Evolutionary conservation across 2,329 filamentous ascomycete species (phyloP).

Genomic region (Fusarium goolgardi): DNA sequence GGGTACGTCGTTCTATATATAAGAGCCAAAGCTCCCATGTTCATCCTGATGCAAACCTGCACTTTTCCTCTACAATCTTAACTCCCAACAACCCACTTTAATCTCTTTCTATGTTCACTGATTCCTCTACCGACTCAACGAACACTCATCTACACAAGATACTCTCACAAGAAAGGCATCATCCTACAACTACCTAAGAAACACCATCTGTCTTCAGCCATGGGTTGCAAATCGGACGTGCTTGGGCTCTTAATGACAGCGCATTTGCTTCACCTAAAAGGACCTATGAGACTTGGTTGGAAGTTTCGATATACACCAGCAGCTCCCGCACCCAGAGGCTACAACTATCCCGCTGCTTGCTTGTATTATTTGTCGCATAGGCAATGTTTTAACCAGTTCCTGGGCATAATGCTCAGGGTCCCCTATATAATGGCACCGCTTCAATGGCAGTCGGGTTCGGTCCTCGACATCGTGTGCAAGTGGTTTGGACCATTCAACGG

Average conservation of each 20-base stretch:
- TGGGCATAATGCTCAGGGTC: not conserved
- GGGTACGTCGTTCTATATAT: not conserved
- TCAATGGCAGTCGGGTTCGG: too few species aligned
- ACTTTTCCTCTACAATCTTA: not conserved
- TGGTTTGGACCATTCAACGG: too few species aligned
- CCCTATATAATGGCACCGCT: too few species aligned
- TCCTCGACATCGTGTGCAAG: too few species aligned
- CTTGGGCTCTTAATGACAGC: too few species aligned
- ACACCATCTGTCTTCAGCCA: not conserved
- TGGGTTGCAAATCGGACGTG: not conserved
- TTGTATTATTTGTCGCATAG: conserved; percentile 17
- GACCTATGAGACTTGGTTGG: not conserved
- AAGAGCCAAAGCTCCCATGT: not conserved
- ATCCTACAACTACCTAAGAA: not conserved
- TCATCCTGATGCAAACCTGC: not conserved
- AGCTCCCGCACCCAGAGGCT: not conserved
- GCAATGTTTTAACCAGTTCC: conserved; percentile 14
- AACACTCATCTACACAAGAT: not conserved
- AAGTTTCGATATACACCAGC: not conserved
- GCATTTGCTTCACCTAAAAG: rapidly evolving
- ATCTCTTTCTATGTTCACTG: not conserved
- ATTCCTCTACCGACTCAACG: not conserved
- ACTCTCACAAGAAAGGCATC: not conserved
- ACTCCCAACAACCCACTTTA: not conserved
- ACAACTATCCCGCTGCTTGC: not conserved